phyloP scores from a whole-genome alignment of 2,329 filamentous ascomycete genomes.

The Biscogniauxia sp. region DNA sequence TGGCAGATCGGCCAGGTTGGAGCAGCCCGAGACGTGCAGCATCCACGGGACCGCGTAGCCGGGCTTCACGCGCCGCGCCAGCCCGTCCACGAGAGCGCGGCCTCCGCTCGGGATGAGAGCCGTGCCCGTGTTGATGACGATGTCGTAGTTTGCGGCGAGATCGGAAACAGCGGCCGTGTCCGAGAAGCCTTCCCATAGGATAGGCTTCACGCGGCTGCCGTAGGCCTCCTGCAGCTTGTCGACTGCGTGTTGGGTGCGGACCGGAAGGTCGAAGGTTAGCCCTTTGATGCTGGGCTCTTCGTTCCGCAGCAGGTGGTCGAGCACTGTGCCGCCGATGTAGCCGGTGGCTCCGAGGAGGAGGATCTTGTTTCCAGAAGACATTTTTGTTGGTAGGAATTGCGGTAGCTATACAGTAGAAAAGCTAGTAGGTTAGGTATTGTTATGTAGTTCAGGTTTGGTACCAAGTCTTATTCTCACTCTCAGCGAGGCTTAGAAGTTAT shows the following conservation, averaged over 20 bases:
- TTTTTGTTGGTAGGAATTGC: not conserved
- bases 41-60: conserved; percentile 11
- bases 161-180: conserved; percentile 6
- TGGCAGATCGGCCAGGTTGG: conserved; percentile 19
- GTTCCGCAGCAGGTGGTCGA: conserved; percentile 12
- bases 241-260: conserved; percentile 8
- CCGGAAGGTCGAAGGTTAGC: not conserved
- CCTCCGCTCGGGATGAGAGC: conserved; percentile 34
- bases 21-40: conserved; percentile 17
- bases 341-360: conserved; percentile 18
- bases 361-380: not conserved
- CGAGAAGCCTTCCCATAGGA: conserved; percentile 12
- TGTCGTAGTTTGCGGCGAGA: conserved; percentile 15
- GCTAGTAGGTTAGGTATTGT: too few relatives aligned
- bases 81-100: conserved; percentile 35
- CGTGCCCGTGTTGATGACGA: conserved; percentile 38
- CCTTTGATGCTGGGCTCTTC: not conserved
- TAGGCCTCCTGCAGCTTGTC: conserved; percentile 5
- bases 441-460: too few relatives aligned
- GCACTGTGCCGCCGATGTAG: conserved; percentile 20
- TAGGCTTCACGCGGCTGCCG: conserved; percentile 8
- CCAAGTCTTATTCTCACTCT: too few relatives aligned
- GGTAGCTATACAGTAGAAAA: not conserved
- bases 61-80: conserved; percentile 28
- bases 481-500: too few relatives aligned